Percentiles rank a stretch among this genome's conserved stretches.
These are phyloP conservation scores for Yamadazyma tumulicola DNA, from an alignment of 805 yeast species.

Conservation along the genomic window DNA sequence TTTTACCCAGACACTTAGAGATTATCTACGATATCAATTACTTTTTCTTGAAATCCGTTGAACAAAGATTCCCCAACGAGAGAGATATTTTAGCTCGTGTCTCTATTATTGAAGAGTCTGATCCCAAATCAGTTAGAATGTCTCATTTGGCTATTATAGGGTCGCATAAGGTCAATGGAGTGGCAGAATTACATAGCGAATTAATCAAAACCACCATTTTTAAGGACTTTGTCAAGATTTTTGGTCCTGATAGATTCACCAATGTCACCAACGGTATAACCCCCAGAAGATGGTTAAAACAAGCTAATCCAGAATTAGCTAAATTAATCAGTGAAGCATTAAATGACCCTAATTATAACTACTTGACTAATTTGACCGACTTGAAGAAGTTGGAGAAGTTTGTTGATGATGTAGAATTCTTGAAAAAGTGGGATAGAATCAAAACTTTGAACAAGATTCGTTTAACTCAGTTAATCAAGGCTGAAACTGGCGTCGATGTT, in stretches of 20 bases:
- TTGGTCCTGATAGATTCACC: conserved; percentile 78
- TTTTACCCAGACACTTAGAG: conserved; percentile 89
- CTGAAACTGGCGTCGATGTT: conserved; percentile 60
- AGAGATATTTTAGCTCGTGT: conserved; percentile 63
- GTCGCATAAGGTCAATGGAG: conserved; percentile 92
- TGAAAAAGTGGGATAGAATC: conserved; percentile 64
- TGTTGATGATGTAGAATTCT: conserved; percentile 67
- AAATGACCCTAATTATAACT: conserved; percentile 62
- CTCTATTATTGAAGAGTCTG: conserved; percentile 79
- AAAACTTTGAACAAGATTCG: conserved; percentile 66
- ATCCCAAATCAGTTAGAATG: conserved; percentile 85
- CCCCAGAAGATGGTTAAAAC: conserved; percentile 94
- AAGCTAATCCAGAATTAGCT: conserved; percentile 83
- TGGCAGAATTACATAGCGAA: conserved; percentile 92
- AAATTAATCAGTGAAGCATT: conserved; percentile 68
- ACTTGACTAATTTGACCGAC: conserved; percentile 61
- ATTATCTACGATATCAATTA: conserved; percentile 83
- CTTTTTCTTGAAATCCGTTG: conserved; percentile 73
- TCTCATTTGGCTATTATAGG: conserved; percentile 89
- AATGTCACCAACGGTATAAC: conserved; percentile 95
- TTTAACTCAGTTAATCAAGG: conserved; percentile 64
- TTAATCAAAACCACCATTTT: conserved; percentile 85
- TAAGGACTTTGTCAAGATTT: conserved; percentile 81
- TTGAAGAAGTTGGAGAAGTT: conserved; percentile 65
- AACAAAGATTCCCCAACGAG: conserved; percentile 72